These are phyloP conservation scores for Lotmaria passim DNA, from an alignment of 208 protist genomes.

Conservation along the genomic window DNA sequence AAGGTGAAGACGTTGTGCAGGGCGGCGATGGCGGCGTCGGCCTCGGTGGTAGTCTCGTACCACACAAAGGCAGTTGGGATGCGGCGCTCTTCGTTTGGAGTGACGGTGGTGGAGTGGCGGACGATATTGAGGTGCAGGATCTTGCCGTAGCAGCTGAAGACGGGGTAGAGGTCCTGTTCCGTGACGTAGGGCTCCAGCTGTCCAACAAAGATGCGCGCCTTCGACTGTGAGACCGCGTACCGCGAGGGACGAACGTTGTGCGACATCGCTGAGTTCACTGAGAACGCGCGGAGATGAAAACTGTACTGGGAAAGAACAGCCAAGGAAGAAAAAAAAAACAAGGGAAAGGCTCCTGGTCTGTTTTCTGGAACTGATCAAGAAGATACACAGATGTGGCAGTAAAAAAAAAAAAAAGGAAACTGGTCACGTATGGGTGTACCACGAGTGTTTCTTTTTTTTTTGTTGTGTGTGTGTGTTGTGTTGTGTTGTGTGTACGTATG, in stretches of 20 bases:
- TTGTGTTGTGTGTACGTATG: no score
- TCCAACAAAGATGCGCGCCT: conserved; percentile 66
- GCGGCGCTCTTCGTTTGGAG: conserved; percentile 58
- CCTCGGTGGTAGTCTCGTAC: conserved; percentile 65
- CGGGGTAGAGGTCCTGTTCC: conserved; percentile 63
- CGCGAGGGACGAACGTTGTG: conserved; percentile 39
- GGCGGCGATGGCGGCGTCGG: conserved; percentile 70
- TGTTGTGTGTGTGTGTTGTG: no score
- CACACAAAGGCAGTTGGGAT: conserved; percentile 71
- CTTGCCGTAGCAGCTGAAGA: conserved; percentile 63
- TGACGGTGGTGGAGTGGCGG: conserved; percentile 66
- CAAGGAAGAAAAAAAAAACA: background rate
- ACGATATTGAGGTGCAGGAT: conserved; percentile 70
- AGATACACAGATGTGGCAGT: no score
- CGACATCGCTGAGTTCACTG: conserved; percentile 6
- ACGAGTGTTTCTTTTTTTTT: no score
- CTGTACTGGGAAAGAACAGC: background rate
- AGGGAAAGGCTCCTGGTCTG: no score
- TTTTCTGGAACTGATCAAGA: no score
- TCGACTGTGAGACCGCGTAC: conserved; percentile 49
- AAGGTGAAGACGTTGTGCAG: conserved; percentile 75
- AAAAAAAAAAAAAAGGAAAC: conserved; percentile 2
- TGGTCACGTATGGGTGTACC: no score
- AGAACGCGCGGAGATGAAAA: background rate
- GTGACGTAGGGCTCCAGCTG: conserved; percentile 75